Evolutionary conservation across 129 eudicot genomes (phyloP).

Genomic region (Tanacetum coccineum): DNA sequence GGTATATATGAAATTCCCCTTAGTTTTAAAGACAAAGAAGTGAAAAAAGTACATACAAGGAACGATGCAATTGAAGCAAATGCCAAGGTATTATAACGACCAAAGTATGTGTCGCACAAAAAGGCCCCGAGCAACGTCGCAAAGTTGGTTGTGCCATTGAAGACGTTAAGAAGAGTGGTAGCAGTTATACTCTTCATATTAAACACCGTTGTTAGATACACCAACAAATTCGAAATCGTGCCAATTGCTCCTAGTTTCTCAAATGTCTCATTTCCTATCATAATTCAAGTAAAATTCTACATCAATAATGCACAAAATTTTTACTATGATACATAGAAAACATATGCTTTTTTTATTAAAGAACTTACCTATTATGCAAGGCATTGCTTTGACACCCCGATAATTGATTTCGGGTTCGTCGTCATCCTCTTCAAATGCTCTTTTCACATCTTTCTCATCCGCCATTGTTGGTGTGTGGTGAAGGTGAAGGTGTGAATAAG

Average conservation of each 20-base stretch:
- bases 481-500: conserved; percentile 11
- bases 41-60: conserved; percentile 29
- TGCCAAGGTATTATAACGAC: conserved; percentile 77
- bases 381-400: conserved; percentile 32
- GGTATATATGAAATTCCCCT: no score
- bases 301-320: neutral
- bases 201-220: conserved; percentile 64
- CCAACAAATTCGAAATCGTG: conserved; percentile 48
- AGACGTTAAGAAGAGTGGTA: conserved; percentile 51
- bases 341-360: neutral
- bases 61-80: conserved; percentile 67
- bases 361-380: conserved; percentile 26
- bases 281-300: neutral
- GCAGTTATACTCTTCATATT: conserved; percentile 62
- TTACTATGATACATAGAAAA: neutral
- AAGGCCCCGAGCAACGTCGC: conserved; percentile 73
- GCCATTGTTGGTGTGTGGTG: conserved; percentile 15
- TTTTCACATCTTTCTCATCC: conserved; percentile 15
- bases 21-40: no score
- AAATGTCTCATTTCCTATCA: conserved; percentile 78
- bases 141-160: conserved; percentile 80
- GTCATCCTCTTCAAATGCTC: conserved; percentile 8
- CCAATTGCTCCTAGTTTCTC: conserved; percentile 94
- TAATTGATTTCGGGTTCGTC: conserved; percentile 29
- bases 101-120: conserved; percentile 72